Conservation (phyloP, 352 stramenopile genomes). For the Pythium sukuiense region DNA sequence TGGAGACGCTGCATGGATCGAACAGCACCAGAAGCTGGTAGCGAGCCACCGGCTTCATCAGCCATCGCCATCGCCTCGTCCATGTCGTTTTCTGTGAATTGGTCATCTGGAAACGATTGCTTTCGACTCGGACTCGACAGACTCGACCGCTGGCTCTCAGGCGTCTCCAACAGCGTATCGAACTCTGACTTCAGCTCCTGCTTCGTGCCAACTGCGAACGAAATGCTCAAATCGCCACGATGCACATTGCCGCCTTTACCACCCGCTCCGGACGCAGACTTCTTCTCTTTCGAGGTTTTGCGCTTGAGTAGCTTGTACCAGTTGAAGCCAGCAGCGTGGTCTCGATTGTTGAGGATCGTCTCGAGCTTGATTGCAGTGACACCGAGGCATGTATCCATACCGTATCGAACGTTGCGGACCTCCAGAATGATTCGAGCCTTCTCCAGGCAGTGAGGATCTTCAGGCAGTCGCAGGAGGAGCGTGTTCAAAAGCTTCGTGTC, state of each 20-base stretch:
- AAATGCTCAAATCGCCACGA: slow-evolving; percentile 71
- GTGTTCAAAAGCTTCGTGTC: slow-evolving; percentile 79
- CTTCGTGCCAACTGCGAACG: slow-evolving; percentile 83
- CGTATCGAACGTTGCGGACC: slow-evolving; percentile 82
- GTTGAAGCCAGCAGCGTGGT: slow-evolving; percentile 79
- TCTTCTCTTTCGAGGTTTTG: slow-evolving; percentile 65
- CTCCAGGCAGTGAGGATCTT: slow-evolving; percentile 56
- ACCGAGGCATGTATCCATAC: slow-evolving; percentile 83
- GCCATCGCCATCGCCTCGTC: slow-evolving; percentile 30
- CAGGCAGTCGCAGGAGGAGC: slow-evolving; percentile 67
- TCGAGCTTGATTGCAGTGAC: slow-evolving; percentile 81
- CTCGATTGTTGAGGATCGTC: slow-evolving; percentile 75
- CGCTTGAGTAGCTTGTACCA: slow-evolving; percentile 87
- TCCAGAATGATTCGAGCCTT: slow-evolving; percentile 84
- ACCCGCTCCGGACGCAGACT: slow-evolving; percentile 31
- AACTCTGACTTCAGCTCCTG: slow-evolving; percentile 74
- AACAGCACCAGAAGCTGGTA: slow-evolving; percentile 53
- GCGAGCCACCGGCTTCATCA: slow-evolving; percentile 35
- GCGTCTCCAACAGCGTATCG: slow-evolving; percentile 38
- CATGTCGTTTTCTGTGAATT: slow-evolving; percentile 39
- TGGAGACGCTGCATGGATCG: slow-evolving; percentile 69
- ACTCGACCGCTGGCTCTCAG: slow-evolving; percentile 28
- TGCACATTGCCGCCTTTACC: slow-evolving; percentile 50
- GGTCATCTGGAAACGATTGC: slow-evolving; percentile 23
- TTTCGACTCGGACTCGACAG: slow-evolving; percentile 11